phyloP scores from a whole-genome alignment of 1,284 basidiomycete species.

The Apiotrichum montevideense region DNA sequence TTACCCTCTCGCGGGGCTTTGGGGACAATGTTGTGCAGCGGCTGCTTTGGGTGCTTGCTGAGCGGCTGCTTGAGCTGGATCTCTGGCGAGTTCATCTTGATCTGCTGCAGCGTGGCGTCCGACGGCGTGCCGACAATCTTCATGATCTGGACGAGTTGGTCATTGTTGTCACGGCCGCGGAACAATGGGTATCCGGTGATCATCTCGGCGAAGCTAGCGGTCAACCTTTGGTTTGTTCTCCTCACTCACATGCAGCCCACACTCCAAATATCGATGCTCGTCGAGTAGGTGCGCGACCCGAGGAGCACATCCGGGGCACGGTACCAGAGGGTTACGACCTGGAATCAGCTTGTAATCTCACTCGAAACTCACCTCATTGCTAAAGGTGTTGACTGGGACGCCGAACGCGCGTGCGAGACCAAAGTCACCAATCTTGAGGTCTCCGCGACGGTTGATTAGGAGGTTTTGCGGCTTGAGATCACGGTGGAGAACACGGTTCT shows the following conservation, averaged over 20 bases:
- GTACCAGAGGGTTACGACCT: slow-evolving; percentile 99
- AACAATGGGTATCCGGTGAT: slow-evolving; percentile 96
- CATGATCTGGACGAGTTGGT: slow-evolving; percentile 96
- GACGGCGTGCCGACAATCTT: slow-evolving; percentile 94
- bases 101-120: slow-evolving; percentile 80
- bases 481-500: slow-evolving; percentile 90
- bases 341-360: background rate
- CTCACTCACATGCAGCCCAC: slow-evolving; percentile 59
- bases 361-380: slow-evolving; percentile 72
- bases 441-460: slow-evolving; percentile 81
- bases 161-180: slow-evolving; percentile 94
- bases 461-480: slow-evolving; percentile 98
- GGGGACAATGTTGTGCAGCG: slow-evolving; percentile 80
- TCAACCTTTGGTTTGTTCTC: background rate
- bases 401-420: slow-evolving; percentile 95
- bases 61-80: slow-evolving; percentile 57
- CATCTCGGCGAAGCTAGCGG: slow-evolving; percentile 50
- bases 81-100: slow-evolving; percentile 92
- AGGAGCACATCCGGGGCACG: slow-evolving; percentile 94
- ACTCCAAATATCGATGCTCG: slow-evolving; percentile 97
- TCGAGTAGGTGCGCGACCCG: slow-evolving; percentile 91
- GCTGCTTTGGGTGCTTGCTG: slow-evolving; percentile 84
- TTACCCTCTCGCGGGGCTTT: slow-evolving; percentile 84
- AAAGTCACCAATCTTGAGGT: slow-evolving; percentile 91
- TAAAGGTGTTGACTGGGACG: slow-evolving; percentile 95